Base-by-base conservation (phyloP, 2,329 filamentous ascomycete genomes). In the Stachybotrys chartarum region DNA sequence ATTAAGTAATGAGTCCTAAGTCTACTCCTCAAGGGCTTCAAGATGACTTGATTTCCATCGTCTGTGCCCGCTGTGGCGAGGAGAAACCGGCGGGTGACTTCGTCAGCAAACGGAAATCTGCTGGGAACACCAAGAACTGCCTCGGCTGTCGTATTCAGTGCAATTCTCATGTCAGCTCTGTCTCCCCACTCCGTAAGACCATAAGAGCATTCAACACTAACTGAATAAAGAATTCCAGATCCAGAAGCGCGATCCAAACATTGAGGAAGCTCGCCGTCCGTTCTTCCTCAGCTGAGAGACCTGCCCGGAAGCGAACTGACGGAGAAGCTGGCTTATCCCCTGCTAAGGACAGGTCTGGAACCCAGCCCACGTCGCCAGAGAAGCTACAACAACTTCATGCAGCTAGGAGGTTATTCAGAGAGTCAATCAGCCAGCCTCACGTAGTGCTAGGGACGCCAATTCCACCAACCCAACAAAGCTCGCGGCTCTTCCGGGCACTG, bases 141-240 rank as follows among this genome's bases (percentile, higher is more conserved):
- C 45, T 54, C 24, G 47, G 50, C 32, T 54, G 47, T 49, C 47
- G 24, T 50, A 54, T 50, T 49, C 30, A 54, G 53, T 17, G 24
- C 47, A 32, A 50, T 54, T 54, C 53, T 49, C 35, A 54, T 54
- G 47, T 50, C 30, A 54, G 47, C 53, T 54, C 47, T 54, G 47
- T 49, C 31, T 54, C 45, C 47, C 53, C 31, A 49, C 16, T 49
- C 47, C 7, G 39, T 32, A 35, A 42, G n/a, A 52, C 18, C 11
- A 10, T 24, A 50, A 50, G 31, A n/a, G n/a, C n/a, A n/a, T n/a
- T n/a, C 31, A 56, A 49, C 18, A 30, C 49, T 56, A 53, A 53
- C 30, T 52, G 52, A 57, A 52, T 57, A 42, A 54, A 57, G 55
- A n/a, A 49, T 57, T 57, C 50, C 49, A 57, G 56, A 57, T 57